These are phyloP conservation scores for Cymbidium sinense DNA, from an alignment of 106 monocot species.

Conservation along the genomic window DNA sequence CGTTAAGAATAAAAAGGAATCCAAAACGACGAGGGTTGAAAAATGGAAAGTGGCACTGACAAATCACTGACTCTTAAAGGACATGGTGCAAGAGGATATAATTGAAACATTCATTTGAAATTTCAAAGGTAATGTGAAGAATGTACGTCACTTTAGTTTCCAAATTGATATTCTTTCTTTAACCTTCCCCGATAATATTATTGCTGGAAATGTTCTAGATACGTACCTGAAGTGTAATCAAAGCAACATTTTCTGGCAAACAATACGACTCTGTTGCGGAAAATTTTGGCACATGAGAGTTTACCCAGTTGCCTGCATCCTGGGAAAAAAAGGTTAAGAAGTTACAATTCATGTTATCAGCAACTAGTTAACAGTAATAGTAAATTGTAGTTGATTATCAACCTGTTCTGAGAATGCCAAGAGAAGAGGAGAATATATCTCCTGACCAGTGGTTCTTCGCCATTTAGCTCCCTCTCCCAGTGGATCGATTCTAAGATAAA, in stretches of 20 bases:
- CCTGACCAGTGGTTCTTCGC: constrained; percentile 86
- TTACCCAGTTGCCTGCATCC: constrained; percentile 55
- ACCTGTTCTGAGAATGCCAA: constrained; percentile 86
- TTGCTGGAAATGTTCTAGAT: too few species aligned
- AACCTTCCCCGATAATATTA: too few species aligned
- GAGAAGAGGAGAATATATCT: constrained; percentile 94
- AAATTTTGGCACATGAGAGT: constrained; percentile 57
- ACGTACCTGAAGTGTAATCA: constrained; percentile 85
- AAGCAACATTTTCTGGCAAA: constrained; percentile 90
- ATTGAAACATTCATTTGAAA: too few species aligned
- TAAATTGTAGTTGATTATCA: neutral
- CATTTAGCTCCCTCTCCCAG: constrained; percentile 86
- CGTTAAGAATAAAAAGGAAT: too few species aligned
- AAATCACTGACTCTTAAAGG: too few species aligned
- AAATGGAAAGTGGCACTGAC: too few species aligned
- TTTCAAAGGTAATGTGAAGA: too few species aligned
- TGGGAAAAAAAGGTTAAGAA: neutral
- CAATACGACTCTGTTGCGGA: constrained; percentile 77
- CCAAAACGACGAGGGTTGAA: too few species aligned
- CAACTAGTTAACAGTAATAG: neutral
- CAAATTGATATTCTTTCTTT: too few species aligned
- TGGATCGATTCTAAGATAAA: constrained; percentile 77
- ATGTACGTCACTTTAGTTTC: too few species aligned
- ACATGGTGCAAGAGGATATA: too few species aligned
- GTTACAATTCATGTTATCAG: neutral